A percentile compares a stretch with the other conserved stretches of the same genome.
Evolutionary conservation across 176 grass and related monocot species (phyloP).

Genomic region (Tillandsia fasciculata): DNA sequence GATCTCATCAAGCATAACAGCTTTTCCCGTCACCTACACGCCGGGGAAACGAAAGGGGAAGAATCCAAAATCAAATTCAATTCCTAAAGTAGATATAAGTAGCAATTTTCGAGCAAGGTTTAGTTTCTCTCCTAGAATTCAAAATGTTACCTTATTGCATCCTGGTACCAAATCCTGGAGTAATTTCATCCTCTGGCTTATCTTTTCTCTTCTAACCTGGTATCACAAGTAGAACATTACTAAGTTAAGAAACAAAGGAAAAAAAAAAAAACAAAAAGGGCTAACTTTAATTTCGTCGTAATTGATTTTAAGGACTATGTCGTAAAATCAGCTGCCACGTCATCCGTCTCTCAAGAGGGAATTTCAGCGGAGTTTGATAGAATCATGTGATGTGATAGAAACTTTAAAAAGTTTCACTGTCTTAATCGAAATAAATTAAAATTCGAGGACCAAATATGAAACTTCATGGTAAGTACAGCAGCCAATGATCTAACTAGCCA

Average conservation of each 20-base stretch:
- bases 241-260: not conserved
- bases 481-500: too few relatives aligned
- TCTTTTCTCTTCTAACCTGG: slow-evolving; percentile 84
- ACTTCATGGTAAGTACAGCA: too few relatives aligned
- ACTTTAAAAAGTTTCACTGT: too few relatives aligned
- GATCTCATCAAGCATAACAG: slow-evolving; percentile 89
- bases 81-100: too few relatives aligned
- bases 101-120: not conserved
- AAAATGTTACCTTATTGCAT: slow-evolving; percentile 66
- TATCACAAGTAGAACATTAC: slow-evolving; percentile 7
- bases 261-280: slow-evolving; percentile 10
- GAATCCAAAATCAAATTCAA: not conserved
- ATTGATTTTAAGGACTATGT: too few relatives aligned
- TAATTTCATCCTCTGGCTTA: slow-evolving; percentile 84
- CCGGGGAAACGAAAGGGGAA: not conserved
- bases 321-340: too few relatives aligned
- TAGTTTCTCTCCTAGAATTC: not conserved
- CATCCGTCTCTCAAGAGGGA: too few relatives aligned
- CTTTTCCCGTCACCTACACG: slow-evolving; percentile 75
- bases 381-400: too few relatives aligned
- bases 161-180: slow-evolving; percentile 85
- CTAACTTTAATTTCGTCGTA: not conserved
- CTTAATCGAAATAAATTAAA: too few relatives aligned
- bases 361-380: too few relatives aligned
- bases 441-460: too few relatives aligned